phyloP scores from a whole-genome alignment of 192 early-diverging fungal species.

The Backusella australiensis region DNA sequence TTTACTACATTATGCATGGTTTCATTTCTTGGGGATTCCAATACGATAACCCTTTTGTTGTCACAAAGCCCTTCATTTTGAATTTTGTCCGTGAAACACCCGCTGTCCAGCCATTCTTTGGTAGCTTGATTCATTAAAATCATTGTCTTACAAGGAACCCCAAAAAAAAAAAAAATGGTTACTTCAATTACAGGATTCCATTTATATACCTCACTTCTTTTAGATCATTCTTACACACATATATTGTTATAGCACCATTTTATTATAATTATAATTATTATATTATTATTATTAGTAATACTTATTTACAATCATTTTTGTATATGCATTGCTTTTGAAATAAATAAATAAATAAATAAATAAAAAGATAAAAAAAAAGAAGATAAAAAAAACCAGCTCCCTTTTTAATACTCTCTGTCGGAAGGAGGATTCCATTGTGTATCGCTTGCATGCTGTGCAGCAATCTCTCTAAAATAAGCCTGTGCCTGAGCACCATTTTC shows the following conservation, averaged over 20 bases:
- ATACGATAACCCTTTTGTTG: neutral
- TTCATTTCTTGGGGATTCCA: constrained; percentile 11
- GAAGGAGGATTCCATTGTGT: constrained; percentile 1
- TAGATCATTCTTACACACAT: neutral
- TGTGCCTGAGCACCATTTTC: constrained; percentile 21
- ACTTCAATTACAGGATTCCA: neutral
- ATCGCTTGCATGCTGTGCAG: constrained; percentile 15
- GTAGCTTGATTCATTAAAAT: constrained; percentile 5
- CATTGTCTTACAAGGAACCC: neutral
- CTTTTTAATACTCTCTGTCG: neutral
- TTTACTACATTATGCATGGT: constrained; percentile 3
- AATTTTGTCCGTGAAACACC: neutral
- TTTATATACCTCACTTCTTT: neutral
- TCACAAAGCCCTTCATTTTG: neutral
- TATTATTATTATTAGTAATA: constrained; percentile 1
- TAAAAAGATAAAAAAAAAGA: neutral
- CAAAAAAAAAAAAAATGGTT: neutral
- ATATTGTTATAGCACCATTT: neutral
- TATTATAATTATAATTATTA: neutral
- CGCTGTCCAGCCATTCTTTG: neutral
- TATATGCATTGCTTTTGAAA: neutral
- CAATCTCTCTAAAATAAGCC: constrained; percentile 18
- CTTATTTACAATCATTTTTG: constrained; percentile 4
- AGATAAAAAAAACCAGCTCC: neutral
- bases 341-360: neutral